A percentile compares a stretch with the other conserved stretches of the same genome.
phyloP scores from a whole-genome alignment of 1,284 basidiomycete genomes.

The Taiwanofungus camphoratus region DNA sequence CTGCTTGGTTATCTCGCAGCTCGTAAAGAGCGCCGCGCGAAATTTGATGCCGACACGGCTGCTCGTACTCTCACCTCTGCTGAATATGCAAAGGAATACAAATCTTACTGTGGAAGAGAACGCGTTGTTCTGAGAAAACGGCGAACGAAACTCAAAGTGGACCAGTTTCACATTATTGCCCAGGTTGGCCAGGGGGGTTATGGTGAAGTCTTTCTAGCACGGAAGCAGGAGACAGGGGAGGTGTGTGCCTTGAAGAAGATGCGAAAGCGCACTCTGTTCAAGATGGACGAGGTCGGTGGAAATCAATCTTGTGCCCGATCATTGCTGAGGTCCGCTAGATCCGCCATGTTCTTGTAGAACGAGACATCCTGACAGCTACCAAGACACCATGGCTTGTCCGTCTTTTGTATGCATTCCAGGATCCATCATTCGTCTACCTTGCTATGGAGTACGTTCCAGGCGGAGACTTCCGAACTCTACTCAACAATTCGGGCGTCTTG shows the following conservation, averaged over 20 bases:
- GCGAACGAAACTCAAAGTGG: conserved; percentile 80
- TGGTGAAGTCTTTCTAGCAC: conserved; percentile 90
- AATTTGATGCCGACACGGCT: conserved; percentile 80
- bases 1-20: conserved; percentile 81
- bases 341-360: conserved; percentile 92
- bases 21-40: conserved; percentile 75
- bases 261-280: conserved; percentile 86
- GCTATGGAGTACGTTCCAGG: conserved; percentile 99
- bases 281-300: conserved; percentile 86
- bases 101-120: conserved; percentile 88
- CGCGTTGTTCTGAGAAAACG: conserved; percentile 86
- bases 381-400: conserved; percentile 94
- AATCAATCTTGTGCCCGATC: conserved; percentile 7
- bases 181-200: conserved; percentile 97
- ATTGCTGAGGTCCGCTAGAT: conserved; percentile 42
- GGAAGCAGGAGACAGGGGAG: conserved; percentile 89
- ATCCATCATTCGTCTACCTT: conserved; percentile 83
- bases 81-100: conserved; percentile 78
- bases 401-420: conserved; percentile 92
- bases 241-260: conserved; percentile 96
- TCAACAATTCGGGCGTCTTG: conserved; percentile 94
- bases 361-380: conserved; percentile 92
- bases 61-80: conserved; percentile 56
- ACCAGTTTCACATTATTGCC: conserved; percentile 93
- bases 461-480: conserved; percentile 90